These are phyloP conservation scores for Podila epicladia DNA, from an alignment of 192 early-diverging fungal genomes.

Conservation along the genomic window DNA sequence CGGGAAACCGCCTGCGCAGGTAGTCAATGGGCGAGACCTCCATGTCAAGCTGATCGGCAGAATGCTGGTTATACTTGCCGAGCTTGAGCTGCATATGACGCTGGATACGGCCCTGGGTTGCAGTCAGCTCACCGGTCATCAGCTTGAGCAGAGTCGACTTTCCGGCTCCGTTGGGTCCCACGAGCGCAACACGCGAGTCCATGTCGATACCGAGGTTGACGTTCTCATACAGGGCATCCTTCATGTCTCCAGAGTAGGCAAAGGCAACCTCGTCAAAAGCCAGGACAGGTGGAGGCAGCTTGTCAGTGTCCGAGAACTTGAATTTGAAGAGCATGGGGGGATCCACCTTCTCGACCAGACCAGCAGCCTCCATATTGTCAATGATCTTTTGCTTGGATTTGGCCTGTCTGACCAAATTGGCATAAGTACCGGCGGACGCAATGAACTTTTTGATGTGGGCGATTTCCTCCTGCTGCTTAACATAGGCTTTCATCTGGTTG, in stretches of 20 bases:
- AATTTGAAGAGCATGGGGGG: conserved; percentile 81
- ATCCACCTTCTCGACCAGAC: conserved; percentile 95
- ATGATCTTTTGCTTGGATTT: conserved; percentile 99
- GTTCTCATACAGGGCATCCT: conserved; percentile 87
- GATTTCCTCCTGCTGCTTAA: conserved; percentile 99
- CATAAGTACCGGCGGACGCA: conserved; percentile 98
- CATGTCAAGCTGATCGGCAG: conserved; percentile 94
- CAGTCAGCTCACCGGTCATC: conserved; percentile 89
- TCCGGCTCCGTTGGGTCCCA: conserved; percentile 95
- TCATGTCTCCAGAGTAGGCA: conserved; percentile 86
- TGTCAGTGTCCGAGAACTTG: conserved; percentile 85
- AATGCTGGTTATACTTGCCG: conserved; percentile 97
- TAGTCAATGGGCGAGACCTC: conserved; percentile 91
- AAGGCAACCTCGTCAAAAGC: conserved; percentile 94
- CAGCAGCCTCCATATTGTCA: conserved; percentile 99
- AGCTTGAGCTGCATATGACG: conserved; percentile 95
- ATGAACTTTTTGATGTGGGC: conserved; percentile 99
- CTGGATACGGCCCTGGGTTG: conserved; percentile 86
- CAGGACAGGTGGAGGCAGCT: conserved; percentile 97
- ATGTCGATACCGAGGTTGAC: conserved; percentile 96
- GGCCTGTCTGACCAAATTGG: conserved; percentile 95
- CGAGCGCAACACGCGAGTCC: conserved; percentile 98
- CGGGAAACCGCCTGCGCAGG: conserved; percentile 84
- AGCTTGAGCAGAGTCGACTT: conserved; percentile 98
- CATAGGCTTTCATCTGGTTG: conserved; percentile 99